Percentiles rank a stretch among this genome's conserved stretches.
Conservation (phyloP, 2,329 filamentous ascomycete species). For the Exutisphaerella laricina region DNA sequence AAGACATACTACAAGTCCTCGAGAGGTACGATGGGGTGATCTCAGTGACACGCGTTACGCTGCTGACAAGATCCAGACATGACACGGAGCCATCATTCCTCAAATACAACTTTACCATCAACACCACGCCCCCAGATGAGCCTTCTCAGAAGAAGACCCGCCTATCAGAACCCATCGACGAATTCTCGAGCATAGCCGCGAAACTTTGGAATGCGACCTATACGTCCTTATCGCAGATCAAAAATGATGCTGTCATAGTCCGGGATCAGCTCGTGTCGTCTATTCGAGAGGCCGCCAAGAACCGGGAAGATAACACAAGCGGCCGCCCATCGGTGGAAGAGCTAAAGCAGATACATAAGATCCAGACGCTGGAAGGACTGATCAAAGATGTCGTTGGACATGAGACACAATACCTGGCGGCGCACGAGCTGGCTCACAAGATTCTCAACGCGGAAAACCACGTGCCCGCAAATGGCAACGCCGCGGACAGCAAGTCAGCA, state of each 20-base stretch:
- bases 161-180: conserved; percentile 31
- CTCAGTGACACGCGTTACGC: no score
- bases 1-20: conserved; percentile 40
- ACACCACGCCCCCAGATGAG: conserved; percentile 31
- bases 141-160: conserved; percentile 44
- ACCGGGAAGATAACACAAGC: conserved; percentile 13
- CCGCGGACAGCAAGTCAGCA: background rate
- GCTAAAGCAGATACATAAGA: conserved; percentile 32
- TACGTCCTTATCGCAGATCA: conserved; percentile 38
- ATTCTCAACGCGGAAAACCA: conserved; percentile 18
- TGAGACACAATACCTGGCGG: conserved; percentile 21
- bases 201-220: conserved; percentile 39
- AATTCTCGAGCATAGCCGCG: conserved; percentile 35
- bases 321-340: conserved; percentile 35
- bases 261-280: conserved; percentile 36
- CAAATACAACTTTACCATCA: conserved; percentile 32
- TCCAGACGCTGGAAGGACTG: conserved; percentile 27
- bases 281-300: conserved; percentile 26
- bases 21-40: no score
- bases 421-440: conserved; percentile 1
- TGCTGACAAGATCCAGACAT: conserved; percentile 24
- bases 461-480: conserved; percentile 12
- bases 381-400: conserved; percentile 27
- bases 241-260: conserved; percentile 39
- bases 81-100: conserved; percentile 46